Evolutionary conservation across 2,329 filamentous ascomycete genomes (phyloP), one percentile per base, ranked within the genome.

Genomic region (Herpotrichia juniperi): DNA sequence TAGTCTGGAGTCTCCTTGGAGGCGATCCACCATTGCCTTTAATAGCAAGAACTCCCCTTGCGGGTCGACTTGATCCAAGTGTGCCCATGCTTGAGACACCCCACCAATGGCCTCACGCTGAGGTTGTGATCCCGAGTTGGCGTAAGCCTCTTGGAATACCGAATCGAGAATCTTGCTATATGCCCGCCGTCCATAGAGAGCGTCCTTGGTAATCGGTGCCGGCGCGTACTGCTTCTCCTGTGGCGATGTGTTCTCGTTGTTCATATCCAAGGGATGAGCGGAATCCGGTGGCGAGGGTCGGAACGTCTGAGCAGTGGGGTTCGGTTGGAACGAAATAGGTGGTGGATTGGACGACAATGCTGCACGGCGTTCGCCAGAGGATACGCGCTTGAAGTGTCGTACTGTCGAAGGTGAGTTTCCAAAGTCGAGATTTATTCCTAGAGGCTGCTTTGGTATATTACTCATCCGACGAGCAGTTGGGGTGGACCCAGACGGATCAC

Each of bases 321-420:
- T 73, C 2, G 69, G 68, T 14, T 71, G 67, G 54, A 70, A 73
- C 1, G 64, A 63, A 42, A 60, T 54, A 31, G 44, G 40, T 0
- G 64, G 51, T 21, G 68, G 65, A 44, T 72, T 73, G 5, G 71
- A 71, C 24, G 57, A 63, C 14, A 68, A 59, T 12, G 69, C 68
- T 32, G 61, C 58, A 26, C 68, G 63, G 17, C 68, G 66, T 44
- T 74, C 69, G 79, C 78, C 70, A 63, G 91, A 89, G 0, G 93
- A 94, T 1, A 96, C 91, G 21, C 93, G 86, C 58, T 91, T 90
- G 79, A 97, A 97, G 46, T 96, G 87, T 48, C 93, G 88, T 60
- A 96, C 91, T 14, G 93, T 96, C 1, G 93, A 97, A 1, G 90
- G 91, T 7, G 88, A 89, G 73, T 97, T 97, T 46, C 93, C 94